Evolutionary conservation across 306 rosid genomes (phyloP).

Genomic region (Abrus pulchellus): DNA sequence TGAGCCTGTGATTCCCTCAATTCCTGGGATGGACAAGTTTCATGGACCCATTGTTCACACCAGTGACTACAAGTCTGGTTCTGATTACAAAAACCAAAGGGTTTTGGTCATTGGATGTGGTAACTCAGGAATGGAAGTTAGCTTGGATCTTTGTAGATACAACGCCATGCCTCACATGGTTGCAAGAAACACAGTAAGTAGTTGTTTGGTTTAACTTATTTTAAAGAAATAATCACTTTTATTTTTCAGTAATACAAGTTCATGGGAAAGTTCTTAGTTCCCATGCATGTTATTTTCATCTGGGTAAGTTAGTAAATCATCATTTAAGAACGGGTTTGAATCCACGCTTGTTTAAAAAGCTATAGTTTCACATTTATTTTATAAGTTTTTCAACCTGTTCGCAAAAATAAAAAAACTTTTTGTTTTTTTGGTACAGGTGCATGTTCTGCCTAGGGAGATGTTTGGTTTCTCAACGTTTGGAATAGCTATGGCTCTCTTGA

Average conservation of each 20-base stretch:
- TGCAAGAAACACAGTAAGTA: constrained; percentile 73
- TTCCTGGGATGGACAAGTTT: constrained; percentile 65
- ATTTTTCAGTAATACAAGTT: too few species aligned
- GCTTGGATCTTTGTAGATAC: constrained; percentile 81
- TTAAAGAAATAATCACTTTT: too few species aligned
- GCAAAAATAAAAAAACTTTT: neutral
- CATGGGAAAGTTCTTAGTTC: too few species aligned
- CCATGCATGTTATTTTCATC: too few species aligned
- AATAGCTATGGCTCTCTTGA: constrained; percentile 70
- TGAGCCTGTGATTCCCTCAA: constrained; percentile 68
- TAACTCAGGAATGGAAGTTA: constrained; percentile 94
- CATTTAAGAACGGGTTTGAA: too few species aligned
- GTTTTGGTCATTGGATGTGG: constrained; percentile 88
- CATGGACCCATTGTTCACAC: constrained; percentile 62
- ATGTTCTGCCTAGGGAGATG: constrained; percentile 82
- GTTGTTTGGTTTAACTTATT: too few species aligned
- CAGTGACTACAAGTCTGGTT: constrained; percentile 66
- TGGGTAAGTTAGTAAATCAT: too few species aligned
- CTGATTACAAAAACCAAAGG: constrained; percentile 56
- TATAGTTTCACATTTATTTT: neutral
- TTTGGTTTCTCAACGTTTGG: constrained; percentile 82
- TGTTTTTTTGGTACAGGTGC: constrained; percentile 60
- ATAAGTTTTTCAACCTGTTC: neutral
- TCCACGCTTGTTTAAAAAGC: too few species aligned
- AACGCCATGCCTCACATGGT: constrained; percentile 78